Evolutionary conservation across 2,329 filamentous ascomycete species (phyloP), one percentile per base, ranked within the genome.

Genomic region (Lecanicillium sp.): DNA sequence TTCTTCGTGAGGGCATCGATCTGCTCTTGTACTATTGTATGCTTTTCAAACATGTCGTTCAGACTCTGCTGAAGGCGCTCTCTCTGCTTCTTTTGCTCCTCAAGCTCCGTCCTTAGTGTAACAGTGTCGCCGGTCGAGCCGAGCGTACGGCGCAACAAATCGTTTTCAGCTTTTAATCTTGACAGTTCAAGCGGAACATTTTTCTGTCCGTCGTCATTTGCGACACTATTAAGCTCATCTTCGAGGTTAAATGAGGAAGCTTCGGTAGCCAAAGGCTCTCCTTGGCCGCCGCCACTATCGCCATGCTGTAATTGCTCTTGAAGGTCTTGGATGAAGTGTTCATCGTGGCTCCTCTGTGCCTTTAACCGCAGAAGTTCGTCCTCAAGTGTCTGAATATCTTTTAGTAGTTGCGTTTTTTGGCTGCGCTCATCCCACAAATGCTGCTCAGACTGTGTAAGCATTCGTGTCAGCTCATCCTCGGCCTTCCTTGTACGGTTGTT

Each of bases 81-180:
- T 28, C 64, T 61, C 44, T 68, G 67, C 37, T 65, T 62, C 39
- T 66, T 70, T 40, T 70, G 59, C 41, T 73, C 66, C 34, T 80
- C 75, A 20, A 79, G 60, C 44, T 80, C 73, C 38, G 64, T 63
- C 20, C 73, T 67, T 33, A 81, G 59, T 31, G 67, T 60, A 31
- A 70, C 68, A 40, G 69, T 72, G 47, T 78, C 73, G 2, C 71
- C 70, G 7, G 68, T 67, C 7, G 69, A 70, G 9, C 67, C 68
- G 37, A 75, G 62, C 35, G 67, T 75, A 44, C 66, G 72, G 43
- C 71, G 70, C 11, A 81, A 59, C 7, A 80, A 55, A 27, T 71
- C 67, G 48, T 78, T 80, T 55, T 82, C 78, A 5, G 77, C 72
- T 51, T 73, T 75, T 34, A 82, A 60, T 25, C 77, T 69, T 20